These are phyloP conservation scores for Sporobolomyces roseus DNA, from an alignment of 768 basidiomycete genomes.

Conservation along the genomic window DNA sequence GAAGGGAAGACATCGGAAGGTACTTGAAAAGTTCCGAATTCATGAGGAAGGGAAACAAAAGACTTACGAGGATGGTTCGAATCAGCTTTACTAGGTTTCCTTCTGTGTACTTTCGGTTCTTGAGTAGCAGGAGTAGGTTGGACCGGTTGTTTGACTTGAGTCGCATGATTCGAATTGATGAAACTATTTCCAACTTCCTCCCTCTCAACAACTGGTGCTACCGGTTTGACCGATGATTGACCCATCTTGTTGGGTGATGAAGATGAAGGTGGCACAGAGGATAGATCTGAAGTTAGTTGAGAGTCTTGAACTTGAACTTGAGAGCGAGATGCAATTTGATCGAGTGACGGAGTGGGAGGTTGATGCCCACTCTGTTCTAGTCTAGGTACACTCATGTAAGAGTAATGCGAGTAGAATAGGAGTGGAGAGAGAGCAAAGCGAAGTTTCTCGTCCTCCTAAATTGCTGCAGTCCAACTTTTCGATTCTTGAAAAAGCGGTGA, in stretches of 20 bases:
- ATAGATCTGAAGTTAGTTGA: neutral
- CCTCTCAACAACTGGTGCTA: no score
- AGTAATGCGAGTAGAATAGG: neutral
- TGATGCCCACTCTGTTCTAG: neutral
- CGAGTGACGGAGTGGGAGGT: neutral
- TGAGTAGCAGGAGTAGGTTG: neutral
- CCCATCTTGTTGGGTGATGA: neutral
- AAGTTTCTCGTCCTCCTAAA: no score
- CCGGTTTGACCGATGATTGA: neutral
- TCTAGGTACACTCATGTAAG: neutral
- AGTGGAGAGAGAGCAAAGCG: no score
- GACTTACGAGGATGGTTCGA: neutral
- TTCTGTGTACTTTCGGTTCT: neutral
- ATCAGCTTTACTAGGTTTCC: neutral
- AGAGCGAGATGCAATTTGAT: neutral
- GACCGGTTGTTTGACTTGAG: neutral
- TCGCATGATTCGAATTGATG: slow-evolving; percentile 8
- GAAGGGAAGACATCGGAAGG: no score
- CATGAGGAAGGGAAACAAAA: neutral
- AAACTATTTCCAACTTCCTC: neutral
- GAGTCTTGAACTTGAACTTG: neutral
- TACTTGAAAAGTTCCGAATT: no score
- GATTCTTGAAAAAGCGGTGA: neutral
- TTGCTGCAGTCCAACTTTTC: no score
- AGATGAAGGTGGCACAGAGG: neutral